A percentile compares a stretch with the other conserved stretches of the same genome.
Conservation (phyloP, 2,329 filamentous ascomycete species). For the Aspergillus sojae region DNA sequence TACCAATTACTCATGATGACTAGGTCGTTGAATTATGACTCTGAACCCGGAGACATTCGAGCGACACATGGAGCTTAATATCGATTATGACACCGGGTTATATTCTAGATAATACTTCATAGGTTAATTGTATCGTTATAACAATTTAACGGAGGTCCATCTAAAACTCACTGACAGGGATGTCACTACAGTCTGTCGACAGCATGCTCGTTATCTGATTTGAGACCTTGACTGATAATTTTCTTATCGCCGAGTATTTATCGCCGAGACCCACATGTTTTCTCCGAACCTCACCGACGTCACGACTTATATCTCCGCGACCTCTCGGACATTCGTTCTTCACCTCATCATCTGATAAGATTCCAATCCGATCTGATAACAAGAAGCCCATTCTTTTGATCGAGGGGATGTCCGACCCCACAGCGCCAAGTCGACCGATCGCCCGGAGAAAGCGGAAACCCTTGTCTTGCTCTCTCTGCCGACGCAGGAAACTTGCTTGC, state of each 20-base stretch:
- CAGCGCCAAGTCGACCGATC: neutral
- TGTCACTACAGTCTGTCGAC: neutral
- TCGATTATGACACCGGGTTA: no score
- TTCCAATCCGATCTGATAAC: neutral
- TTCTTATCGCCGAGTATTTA: neutral
- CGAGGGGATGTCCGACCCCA: neutral
- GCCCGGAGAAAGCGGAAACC: neutral
- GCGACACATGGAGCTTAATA: neutral
- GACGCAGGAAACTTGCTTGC: neutral
- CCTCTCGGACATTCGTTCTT: neutral
- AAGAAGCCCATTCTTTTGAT: neutral
- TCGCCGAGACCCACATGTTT: neutral
- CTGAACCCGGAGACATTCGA: no score
- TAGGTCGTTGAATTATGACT: neutral
- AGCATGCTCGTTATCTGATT: neutral
- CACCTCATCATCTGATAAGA: neutral
- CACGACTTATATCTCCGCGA: neutral
- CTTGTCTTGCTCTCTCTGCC: neutral
- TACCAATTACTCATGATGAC: neutral
- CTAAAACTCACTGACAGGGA: no score
- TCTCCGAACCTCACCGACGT: neutral
- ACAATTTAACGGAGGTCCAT: neutral
- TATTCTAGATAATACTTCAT: accelerated
- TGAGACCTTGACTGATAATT: no score
- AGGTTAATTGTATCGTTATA: accelerated